phyloP scores from a whole-genome alignment of 371 early-diverging fungal species.

The Mortierella polycephala region DNA sequence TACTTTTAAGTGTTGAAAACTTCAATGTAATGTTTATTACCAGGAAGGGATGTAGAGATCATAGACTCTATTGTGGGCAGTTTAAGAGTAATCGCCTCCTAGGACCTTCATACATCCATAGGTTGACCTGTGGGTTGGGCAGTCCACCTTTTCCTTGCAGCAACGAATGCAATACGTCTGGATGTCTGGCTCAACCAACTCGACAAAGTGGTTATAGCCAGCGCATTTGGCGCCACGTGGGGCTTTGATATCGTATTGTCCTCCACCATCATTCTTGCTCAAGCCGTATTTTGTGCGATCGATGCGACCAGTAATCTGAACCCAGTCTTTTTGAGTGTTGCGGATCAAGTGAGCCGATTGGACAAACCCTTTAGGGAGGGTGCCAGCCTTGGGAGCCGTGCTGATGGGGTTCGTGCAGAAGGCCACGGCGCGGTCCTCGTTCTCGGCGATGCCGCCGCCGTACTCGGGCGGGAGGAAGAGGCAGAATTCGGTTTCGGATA shows the following conservation, averaged over 20 bases:
- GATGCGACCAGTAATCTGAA: slow-evolving; percentile 56
- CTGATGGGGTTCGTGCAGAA: slow-evolving; percentile 58
- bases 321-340: slow-evolving; percentile 32
- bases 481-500: slow-evolving; percentile 59
- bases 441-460: slow-evolving; percentile 58
- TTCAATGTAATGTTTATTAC: too few relatives aligned
- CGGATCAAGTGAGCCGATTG: slow-evolving; percentile 36
- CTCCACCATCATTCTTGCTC: slow-evolving; percentile 49
- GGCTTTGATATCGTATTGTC: slow-evolving; percentile 59
- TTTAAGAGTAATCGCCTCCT: slow-evolving; percentile 61
- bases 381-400: slow-evolving; percentile 33
- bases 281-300: slow-evolving; percentile 42
- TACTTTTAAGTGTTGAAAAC: neutral
- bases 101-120: slow-evolving; percentile 64
- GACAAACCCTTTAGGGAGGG: slow-evolving; percentile 53
- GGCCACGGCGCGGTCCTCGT: slow-evolving; percentile 59
- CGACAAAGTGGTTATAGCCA: slow-evolving; percentile 54
- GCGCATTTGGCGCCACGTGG: slow-evolving; percentile 45
- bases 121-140: slow-evolving; percentile 63
- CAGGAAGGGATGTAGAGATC: too few relatives aligned
- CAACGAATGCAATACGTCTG: slow-evolving; percentile 60
- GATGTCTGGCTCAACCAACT: slow-evolving; percentile 57
- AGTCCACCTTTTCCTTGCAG: slow-evolving; percentile 58
- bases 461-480: slow-evolving; percentile 64
- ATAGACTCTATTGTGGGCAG: too few relatives aligned